Base-by-base conservation (phyloP, 345 rosid genomes). In the Syzygium aromaticum region DNA sequence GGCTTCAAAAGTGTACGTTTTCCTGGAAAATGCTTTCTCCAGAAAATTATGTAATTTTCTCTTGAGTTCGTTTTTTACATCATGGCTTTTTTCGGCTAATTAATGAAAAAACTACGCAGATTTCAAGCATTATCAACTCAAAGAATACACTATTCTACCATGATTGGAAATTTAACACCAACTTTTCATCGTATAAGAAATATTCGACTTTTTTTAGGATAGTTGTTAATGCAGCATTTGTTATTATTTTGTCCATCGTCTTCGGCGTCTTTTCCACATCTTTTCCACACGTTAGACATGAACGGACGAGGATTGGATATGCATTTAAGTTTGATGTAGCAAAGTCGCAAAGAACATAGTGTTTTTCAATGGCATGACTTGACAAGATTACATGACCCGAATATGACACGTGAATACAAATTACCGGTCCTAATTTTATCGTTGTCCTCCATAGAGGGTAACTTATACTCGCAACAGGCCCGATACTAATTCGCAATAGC, bases 261-360 rank as follows among this genome's bases (percentile, higher is more conserved):
- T 0, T 9, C 0, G 0, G 16, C 7, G 5, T 4, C 22, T 67
- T 11, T 67, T 67, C 22, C 46, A 17, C 12, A 0, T 0, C 22
- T 67, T 11, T 67, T 67, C 22, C 46, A 17, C 12, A 0, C 0
- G 40, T 33, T 30, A 33, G 12, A 17, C 0, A 33, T 3, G 46
- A 33, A 30, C 33, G 43, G 43, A 67, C 0, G 23, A 16, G 23
- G 16, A 67, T 67, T 0, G 27, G 3, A 0, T 17, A 17, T 73
- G 19, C 27, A 10, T 43, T 40, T 11, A 16, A 17, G 38, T 8
- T 64, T 22, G 30, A 30, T 30, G 2, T 4, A 16, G 22, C 77
- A 30, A 16, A 28, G 16, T 64, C 0, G 30, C 30, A 0, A 21
- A 28, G 15, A 64, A 5, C 40, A 7, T 64, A 7, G 11, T 15